Conservation (phyloP, 345 rosid genomes). For the Eutrema yunnanense region DNA sequence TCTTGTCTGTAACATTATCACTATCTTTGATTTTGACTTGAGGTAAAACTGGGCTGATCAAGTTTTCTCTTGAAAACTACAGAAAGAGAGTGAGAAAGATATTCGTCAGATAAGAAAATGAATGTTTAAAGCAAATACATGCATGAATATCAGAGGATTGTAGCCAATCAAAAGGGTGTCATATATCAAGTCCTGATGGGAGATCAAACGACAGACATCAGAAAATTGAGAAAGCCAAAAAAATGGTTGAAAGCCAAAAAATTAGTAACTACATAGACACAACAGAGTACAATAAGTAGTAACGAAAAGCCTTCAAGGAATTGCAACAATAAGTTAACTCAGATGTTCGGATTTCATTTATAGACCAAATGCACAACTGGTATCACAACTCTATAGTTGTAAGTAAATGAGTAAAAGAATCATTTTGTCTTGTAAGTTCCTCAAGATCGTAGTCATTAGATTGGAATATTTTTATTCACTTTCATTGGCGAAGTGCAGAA, state of each 20-base stretch:
- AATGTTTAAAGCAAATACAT: too few relatives aligned
- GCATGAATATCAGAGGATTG: too few relatives aligned
- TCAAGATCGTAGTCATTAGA: not conserved
- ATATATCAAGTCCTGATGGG: too few relatives aligned
- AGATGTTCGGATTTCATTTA: not conserved
- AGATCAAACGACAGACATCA: too few relatives aligned
- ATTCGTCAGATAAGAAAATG: too few relatives aligned
- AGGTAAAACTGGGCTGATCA: slow-evolving; percentile 33
- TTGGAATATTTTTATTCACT: not conserved
- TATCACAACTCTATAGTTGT: not conserved
- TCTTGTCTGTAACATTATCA: slow-evolving; percentile 60
- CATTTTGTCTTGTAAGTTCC: not conserved
- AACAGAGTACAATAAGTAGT: not conserved
- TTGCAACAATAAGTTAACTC: not conserved
- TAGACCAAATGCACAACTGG: not conserved
- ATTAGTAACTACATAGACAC: not conserved
- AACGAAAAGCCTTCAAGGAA: not conserved
- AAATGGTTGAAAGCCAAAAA: not conserved
- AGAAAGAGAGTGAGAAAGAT: not conserved
- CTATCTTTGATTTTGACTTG: slow-evolving; percentile 46
- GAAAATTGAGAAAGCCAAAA: too few relatives aligned
- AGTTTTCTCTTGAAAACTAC: slow-evolving; percentile 71
- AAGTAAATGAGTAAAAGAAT: not conserved
- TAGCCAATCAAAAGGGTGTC: too few relatives aligned
- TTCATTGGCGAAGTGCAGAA: not conserved